Base-by-base conservation (phyloP, 2,329 filamentous ascomycete species). In the Ustulina deusta region DNA sequence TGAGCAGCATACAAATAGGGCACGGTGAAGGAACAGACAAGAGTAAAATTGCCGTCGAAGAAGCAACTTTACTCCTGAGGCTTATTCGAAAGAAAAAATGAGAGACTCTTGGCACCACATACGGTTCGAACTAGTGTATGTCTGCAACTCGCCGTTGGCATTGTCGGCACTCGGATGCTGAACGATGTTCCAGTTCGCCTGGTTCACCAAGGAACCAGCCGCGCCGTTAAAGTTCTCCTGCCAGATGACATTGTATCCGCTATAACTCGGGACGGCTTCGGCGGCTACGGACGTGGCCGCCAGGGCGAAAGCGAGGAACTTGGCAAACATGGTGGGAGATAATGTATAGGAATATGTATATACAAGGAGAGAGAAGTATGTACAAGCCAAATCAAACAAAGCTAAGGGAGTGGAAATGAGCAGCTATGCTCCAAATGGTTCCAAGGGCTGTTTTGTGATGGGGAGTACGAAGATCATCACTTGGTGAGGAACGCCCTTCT, bases 101-200 rank as follows among this genome's bases (percentile, higher is more conserved):
- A n/a, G 25, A 9, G n/a, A 55, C 9, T 27, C 15, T 29, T 22
- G 11, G 13, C 36, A 6, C 20, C 40, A 68, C 68, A 34, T 68
- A 70, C 68, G 70, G 62, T 77, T 78, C 55, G 80, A 82, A 3
- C 76, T 73, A 42, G 80, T 81, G 78, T 87, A 87, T 3, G 77
- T 77, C 75, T 87, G 80, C 55, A 80, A 74, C 76, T 87, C 85
- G 71, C 81, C 78, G 79, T 87, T 87, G 73, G 81, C 79, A 66
- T 81, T 75, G 25, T 55, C 17, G n/a, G 84, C 75, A 25, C 78
- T 75, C 36, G 83, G 75, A 20, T 78, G 75, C 38, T 80, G 79
- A 63, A 84, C 79, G 71, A 83, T 80, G 75, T 83, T 83, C 85
- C 85, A 87, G 66, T 76, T 80, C 49, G 73, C 69, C 5, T 71